These are phyloP conservation scores for Candida koratica DNA, from an alignment of 805 yeast genomes.

Conservation along the genomic window DNA sequence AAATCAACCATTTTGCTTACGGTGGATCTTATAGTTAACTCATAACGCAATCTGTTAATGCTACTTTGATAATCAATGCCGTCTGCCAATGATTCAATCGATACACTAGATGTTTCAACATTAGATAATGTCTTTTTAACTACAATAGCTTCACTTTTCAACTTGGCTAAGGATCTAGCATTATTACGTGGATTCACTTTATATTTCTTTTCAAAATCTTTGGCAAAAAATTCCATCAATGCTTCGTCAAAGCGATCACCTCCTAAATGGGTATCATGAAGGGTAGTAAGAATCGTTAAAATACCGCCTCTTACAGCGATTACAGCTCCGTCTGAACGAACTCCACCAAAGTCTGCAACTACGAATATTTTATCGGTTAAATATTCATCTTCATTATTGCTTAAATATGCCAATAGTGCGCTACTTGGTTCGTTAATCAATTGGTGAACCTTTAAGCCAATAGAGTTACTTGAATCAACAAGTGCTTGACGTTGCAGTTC, in stretches of 20 bases:
- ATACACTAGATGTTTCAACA: slow-evolving; percentile 82
- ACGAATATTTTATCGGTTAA: slow-evolving; percentile 71
- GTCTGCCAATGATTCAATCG: slow-evolving; percentile 90
- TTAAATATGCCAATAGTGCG: slow-evolving; percentile 78
- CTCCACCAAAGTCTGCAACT: slow-evolving; percentile 96
- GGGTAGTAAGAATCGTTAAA: slow-evolving; percentile 80
- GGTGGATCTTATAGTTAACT: slow-evolving; percentile 76
- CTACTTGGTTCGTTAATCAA: slow-evolving; percentile 89
- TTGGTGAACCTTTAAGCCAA: slow-evolving; percentile 80
- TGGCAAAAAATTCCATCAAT: slow-evolving; percentile 78
- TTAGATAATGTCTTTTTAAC: slow-evolving; percentile 91
- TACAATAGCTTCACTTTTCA: slow-evolving; percentile 73
- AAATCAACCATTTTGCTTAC: slow-evolving; percentile 73
- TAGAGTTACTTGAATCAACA: slow-evolving; percentile 55
- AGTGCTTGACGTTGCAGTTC: slow-evolving; percentile 68
- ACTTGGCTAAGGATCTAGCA: slow-evolving; percentile 84
- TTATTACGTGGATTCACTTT: slow-evolving; percentile 74
- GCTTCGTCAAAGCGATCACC: slow-evolving; percentile 83
- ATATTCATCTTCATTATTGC: slow-evolving; percentile 44
- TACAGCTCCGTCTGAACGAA: slow-evolving; percentile 91
- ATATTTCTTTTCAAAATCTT: slow-evolving; percentile 89
- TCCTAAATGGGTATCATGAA: slow-evolving; percentile 78
- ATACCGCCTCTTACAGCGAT: slow-evolving; percentile 92
- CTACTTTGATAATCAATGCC: slow-evolving; percentile 92
- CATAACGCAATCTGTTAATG: slow-evolving; percentile 91